Evolutionary conservation across 768 basidiomycete genomes (phyloP).

Genomic region (Lactifluus piperatus): DNA sequence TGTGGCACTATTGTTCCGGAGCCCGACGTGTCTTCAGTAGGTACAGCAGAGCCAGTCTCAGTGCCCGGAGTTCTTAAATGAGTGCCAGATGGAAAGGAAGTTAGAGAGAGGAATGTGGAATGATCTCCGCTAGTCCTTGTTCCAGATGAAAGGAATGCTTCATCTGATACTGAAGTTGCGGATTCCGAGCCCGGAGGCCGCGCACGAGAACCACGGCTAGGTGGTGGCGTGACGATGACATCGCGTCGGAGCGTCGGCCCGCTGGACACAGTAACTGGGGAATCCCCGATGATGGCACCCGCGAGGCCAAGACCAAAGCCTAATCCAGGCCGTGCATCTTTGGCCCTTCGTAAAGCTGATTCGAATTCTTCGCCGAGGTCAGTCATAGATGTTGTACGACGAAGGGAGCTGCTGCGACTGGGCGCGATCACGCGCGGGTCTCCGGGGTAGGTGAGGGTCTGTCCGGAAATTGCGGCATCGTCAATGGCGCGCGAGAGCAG

Average conservation of each 20-base stretch:
- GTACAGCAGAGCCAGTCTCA: constrained; percentile 27
- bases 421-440: constrained; percentile 68
- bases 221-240: constrained; percentile 39
- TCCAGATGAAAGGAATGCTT: constrained; percentile 39
- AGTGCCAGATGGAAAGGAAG: constrained; percentile 26
- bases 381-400: constrained; percentile 65
- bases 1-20: constrained; percentile 17
- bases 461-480: constrained; percentile 58
- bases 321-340: constrained; percentile 35
- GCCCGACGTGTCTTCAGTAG: constrained; percentile 32
- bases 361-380: constrained; percentile 61
- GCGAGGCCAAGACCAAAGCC: constrained; percentile 36
- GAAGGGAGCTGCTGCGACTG: constrained; percentile 47
- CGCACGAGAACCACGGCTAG: constrained; percentile 29
- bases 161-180: constrained; percentile 31
- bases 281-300: constrained; percentile 32
- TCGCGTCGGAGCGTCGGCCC: constrained; percentile 40
- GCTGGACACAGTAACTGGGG: constrained; percentile 67
- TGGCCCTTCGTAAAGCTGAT: constrained; percentile 35
- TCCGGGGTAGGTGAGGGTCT: constrained; percentile 61
- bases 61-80: constrained; percentile 24
- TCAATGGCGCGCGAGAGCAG: constrained; percentile 62
- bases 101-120: constrained; percentile 32
- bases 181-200: constrained; percentile 23
- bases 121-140: constrained; percentile 27